A percentile compares a stretch with the other conserved stretches of the same genome.
Conservation (phyloP, 2,329 filamentous ascomycete genomes). For the Dryadomyces quercus-mongolicae region DNA sequence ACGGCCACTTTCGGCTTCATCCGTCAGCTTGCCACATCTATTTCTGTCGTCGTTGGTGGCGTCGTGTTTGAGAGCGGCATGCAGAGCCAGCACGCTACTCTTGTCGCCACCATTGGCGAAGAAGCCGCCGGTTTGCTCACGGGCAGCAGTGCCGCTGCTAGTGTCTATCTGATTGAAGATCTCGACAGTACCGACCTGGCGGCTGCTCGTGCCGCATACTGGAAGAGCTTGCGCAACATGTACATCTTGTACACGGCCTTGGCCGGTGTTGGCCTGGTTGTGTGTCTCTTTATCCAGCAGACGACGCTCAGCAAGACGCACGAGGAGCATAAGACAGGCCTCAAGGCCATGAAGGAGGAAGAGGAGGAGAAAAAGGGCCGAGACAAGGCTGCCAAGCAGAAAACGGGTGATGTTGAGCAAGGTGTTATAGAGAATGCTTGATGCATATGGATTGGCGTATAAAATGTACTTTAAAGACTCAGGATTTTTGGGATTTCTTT, state of each 20-base stretch:
- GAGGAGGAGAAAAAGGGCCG: slow-evolving; percentile 13
- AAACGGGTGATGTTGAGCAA: background rate
- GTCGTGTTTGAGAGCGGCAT: slow-evolving; percentile 28
- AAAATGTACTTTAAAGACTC: no score
- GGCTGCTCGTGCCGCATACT: slow-evolving; percentile 33
- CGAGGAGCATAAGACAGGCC: slow-evolving; percentile 45
- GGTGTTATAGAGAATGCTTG: background rate
- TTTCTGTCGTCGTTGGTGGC: slow-evolving; percentile 46
- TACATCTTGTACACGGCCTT: slow-evolving; percentile 44
- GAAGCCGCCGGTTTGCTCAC: slow-evolving; percentile 38
- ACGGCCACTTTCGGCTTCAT: slow-evolving; percentile 51
- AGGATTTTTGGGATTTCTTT: background rate
- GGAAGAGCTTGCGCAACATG: slow-evolving; percentile 39
- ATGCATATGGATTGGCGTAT: background rate
- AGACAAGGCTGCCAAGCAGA: background rate
- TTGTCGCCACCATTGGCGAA: slow-evolving; percentile 17
- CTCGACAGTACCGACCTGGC: slow-evolving; percentile 33
- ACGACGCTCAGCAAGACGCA: slow-evolving; percentile 41
- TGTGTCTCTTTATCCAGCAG: slow-evolving; percentile 35
- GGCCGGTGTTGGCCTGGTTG: slow-evolving; percentile 31
- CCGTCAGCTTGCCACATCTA: slow-evolving; percentile 42
- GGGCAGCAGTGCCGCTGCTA: slow-evolving; percentile 48
- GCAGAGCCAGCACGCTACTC: slow-evolving; percentile 20
- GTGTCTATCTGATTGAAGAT: slow-evolving; percentile 41
- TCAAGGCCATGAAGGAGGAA: slow-evolving; percentile 26